Evolutionary conservation across 164 flowering plant genomes (phyloP).

Genomic region (Umbilicus rupestris): DNA sequence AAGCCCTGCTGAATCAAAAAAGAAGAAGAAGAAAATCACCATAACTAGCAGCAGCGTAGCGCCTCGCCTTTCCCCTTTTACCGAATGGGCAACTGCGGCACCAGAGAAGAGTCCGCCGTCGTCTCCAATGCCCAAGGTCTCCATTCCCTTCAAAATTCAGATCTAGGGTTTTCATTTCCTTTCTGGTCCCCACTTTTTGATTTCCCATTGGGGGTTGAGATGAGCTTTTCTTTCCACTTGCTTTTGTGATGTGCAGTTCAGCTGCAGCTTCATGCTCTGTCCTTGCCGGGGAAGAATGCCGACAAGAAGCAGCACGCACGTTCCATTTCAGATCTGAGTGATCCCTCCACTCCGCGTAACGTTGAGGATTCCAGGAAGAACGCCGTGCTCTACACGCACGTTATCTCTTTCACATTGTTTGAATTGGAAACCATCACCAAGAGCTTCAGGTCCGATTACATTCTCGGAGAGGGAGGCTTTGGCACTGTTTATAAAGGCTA

Average conservation of each 20-base stretch:
- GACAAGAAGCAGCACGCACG: conserved; percentile 67
- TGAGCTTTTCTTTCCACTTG: not conserved
- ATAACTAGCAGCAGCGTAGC: too few relatives aligned
- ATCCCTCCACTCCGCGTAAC: conserved; percentile 47
- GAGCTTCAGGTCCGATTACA: conserved; percentile 89
- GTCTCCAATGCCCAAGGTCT: conserved; percentile 77
- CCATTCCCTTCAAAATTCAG: not conserved
- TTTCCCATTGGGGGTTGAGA: not conserved
- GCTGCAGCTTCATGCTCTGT: conserved; percentile 44
- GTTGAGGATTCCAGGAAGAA: conserved; percentile 63
- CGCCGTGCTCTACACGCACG: conserved; percentile 58
- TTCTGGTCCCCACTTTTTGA: not conserved
- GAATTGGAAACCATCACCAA: conserved; percentile 96
- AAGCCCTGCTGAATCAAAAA: too few relatives aligned
- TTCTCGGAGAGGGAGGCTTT: conserved; percentile 96
- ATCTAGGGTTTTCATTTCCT: conserved; percentile 17
- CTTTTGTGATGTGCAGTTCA: conserved; percentile 26
- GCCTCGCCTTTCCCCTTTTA: not conserved
- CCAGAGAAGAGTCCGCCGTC: conserved; percentile 89
- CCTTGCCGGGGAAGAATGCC: conserved; percentile 23
- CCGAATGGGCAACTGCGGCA: conserved; percentile 92
- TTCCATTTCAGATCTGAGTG: conserved; percentile 81
- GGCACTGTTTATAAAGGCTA: conserved; percentile 96
- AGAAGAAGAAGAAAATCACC: too few relatives aligned
- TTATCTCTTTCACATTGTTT: conserved; percentile 71